Evolutionary conservation across 495 filamentous ascomycete genomes (phyloP), one percentile per base, ranked within the genome.

Genomic region (Podospora appendiculata): DNA sequence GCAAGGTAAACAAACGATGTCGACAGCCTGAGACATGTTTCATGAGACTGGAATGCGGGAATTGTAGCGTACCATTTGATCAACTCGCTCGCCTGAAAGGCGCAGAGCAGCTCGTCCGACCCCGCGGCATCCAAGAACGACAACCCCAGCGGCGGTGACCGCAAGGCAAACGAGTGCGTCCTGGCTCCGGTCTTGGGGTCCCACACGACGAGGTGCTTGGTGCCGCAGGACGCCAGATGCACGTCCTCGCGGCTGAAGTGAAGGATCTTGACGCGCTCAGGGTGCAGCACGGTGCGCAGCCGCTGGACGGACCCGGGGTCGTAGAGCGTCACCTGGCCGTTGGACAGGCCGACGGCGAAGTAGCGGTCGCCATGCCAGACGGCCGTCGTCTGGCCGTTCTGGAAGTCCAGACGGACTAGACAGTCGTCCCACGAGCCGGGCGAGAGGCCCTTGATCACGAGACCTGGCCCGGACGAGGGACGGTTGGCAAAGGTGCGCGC

Each of bases 261-360:
- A 7, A 69, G 48, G 9, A 57, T 45, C 14, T 19, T 51, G 32
- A 65, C 56, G 7, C 58, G 39, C 43, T 63, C 64, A 3, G 58
- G 60, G 41, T 67, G 64, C 11, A 34, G 32, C 14, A 65, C 19
- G 0, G 43, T 36, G 9, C 33, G 48, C 4, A 56, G 6, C 12
- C 19, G 39, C 47, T 67, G 66, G 16, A 62, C 13, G 5, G 66
- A 61, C 32, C 19, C 39, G 3, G 51, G n/a, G 38, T 59, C 48
- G 38, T 65, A 70, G 6, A 66, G 36, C 0, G 51, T 56, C 12
- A 70, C 55, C 39, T 58, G 46, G 0, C 66, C 66, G 8, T 52
- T 64, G 3, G 54, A 57, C 5, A 66, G 43, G 1, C 63, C 67
- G 16, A 70, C 50, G 45, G 65, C 65, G 42, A 70, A 66, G 10